Percentiles rank a stretch among this genome's conserved stretches.
Conservation (phyloP, 176 grass and related monocot species). For the Oropetium thomaeum region DNA sequence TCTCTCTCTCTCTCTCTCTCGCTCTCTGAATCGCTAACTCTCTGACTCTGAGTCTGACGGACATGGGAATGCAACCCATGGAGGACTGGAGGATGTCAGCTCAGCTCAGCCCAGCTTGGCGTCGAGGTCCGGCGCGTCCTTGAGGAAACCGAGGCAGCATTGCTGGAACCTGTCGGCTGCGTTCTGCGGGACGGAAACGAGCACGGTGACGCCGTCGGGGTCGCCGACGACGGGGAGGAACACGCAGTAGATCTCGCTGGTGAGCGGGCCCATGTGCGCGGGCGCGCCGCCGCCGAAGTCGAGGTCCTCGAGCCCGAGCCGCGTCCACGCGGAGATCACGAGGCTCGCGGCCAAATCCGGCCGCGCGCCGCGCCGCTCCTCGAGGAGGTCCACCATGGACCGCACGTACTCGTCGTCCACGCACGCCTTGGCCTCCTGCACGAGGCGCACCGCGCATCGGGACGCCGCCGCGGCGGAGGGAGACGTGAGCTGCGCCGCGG, state of each 20-base stretch:
- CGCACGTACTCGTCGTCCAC: constrained; percentile 58
- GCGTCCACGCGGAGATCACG: constrained; percentile 87
- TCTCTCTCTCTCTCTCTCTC: no score
- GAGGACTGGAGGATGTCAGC: neutral
- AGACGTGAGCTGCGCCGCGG: constrained; percentile 39
- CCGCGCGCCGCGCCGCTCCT: constrained; percentile 45
- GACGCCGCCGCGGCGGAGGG: neutral
- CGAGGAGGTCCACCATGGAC: constrained; percentile 83
- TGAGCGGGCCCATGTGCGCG: constrained; percentile 80
- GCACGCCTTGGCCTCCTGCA: constrained; percentile 71
- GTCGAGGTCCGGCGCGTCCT: neutral
- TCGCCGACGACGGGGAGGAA: constrained; percentile 72
- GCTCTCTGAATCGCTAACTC: no score
- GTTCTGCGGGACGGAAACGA: constrained; percentile 69
- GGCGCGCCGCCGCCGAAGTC: constrained; percentile 75
- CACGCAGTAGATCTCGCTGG: constrained; percentile 95
- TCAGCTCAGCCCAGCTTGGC: neutral
- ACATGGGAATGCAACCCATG: neutral
- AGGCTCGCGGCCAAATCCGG: constrained; percentile 74
- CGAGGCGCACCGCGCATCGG: constrained; percentile 42
- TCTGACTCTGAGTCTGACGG: no score
- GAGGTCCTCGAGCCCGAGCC: constrained; percentile 74
- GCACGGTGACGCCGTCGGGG: constrained; percentile 55
- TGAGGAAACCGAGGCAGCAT: constrained; percentile 37
- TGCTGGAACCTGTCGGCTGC: constrained; percentile 55